These are phyloP conservation scores for Caulochytrium protostelioides DNA, from an alignment of 371 early-diverging fungal genomes.

Conservation along the genomic window DNA sequence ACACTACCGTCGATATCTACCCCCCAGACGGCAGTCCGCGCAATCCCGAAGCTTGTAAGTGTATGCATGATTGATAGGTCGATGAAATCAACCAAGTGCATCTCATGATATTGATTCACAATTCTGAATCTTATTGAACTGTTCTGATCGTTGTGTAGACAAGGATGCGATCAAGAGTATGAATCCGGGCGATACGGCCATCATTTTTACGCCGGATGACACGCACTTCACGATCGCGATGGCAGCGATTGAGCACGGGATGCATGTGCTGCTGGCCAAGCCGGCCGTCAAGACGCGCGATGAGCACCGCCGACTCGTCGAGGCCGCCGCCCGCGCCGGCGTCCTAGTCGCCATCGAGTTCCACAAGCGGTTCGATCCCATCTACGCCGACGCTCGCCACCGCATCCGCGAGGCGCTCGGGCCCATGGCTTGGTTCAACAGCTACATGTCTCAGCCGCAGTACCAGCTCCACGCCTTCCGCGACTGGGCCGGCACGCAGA, in stretches of 20 bases:
- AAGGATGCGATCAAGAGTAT: conserved; percentile 22
- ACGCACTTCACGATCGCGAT: conserved; percentile 23
- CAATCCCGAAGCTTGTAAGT: conserved; percentile 11
- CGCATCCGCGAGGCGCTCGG: conserved; percentile 8
- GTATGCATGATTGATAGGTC: no score
- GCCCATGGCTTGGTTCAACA: conserved; percentile 22
- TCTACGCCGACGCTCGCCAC: conserved; percentile 17
- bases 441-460: conserved; percentile 31
- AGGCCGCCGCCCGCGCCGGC: conserved; percentile 13
- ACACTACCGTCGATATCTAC: conserved; percentile 10
- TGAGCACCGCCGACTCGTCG: conserved; percentile 17
- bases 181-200: conserved; percentile 20
- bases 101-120: neutral
- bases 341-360: conserved; percentile 23
- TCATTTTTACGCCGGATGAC: conserved; percentile 29
- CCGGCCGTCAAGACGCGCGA: conserved; percentile 21
- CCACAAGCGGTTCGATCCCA: conserved; percentile 30
- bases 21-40: conserved; percentile 13
- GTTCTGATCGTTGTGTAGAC: conserved; percentile 6
- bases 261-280: conserved; percentile 26
- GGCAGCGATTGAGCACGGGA: conserved; percentile 19
- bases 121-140: neutral
- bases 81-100: neutral
- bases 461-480: conserved; percentile 23
- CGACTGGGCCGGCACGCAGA: conserved; percentile 23